Evolutionary conservation across 192 early-diverging fungal genomes (phyloP), one percentile per base, ranked within the genome.

Genomic region (Coemansia javaensis): DNA sequence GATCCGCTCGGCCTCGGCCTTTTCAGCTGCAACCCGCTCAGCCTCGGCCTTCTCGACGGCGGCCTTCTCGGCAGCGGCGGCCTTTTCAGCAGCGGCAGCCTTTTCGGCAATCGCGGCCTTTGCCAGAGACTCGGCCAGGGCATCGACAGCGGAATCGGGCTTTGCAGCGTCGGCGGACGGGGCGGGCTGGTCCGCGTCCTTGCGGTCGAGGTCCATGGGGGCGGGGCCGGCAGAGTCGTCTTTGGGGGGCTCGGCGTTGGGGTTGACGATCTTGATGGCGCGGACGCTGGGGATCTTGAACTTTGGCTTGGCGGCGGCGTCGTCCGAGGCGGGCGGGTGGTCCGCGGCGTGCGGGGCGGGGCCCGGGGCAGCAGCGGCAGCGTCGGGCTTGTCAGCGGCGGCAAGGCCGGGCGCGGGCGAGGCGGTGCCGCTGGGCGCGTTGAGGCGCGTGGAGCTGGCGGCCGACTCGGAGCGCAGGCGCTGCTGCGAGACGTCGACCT

Each of bases 401-500:
- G 40, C n/a, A n/a, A n/a, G 38, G 4, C 62, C 59, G 16, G 68
- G 54, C 0, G 75, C 66, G 13, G 63, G 62, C 36, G 61, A 62
- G 1, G 66, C 66, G 1, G 64, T 66, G 50, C 77, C 69, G 32
- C 65, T 53, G 27, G 70, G 47, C 5, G 40, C 55, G 20, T 57
- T 55, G n/a, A 51, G 59, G 14, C 66, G 74, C 24, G 69, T 47
- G 5, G 61, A 53, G 50, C 63, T 69, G 18, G 66, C 45, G 34
- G 79, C 43, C 1, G 66, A 62, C 10, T 44, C 55, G 0, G 75
- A 63, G 39, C 63, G 53, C 46, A 61, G 35, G 5, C 70, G 63
- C 50, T 74, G 56, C 40, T 63, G 63, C 32, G 63, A 60, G 17
- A 82, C 65, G 48, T 85, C 81, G 40, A 90, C 66, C 50, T 84